Evolutionary conservation across 805 yeast genomes (phyloP).

Genomic region (Candida ipomoeae): DNA sequence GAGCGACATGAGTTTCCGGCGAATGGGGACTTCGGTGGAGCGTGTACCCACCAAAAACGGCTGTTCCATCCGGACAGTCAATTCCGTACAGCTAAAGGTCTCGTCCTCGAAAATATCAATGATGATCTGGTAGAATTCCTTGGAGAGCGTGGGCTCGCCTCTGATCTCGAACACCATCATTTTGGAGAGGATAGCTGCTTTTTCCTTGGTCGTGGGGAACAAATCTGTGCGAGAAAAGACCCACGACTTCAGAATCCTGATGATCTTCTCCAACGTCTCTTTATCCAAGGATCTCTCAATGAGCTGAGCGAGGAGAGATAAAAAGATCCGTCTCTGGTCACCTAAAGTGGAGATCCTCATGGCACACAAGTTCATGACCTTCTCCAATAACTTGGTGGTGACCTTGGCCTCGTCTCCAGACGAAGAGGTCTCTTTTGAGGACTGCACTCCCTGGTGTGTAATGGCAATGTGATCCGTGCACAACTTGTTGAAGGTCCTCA

Average conservation of each 20-base stretch:
- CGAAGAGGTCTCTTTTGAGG: constrained; percentile 25
- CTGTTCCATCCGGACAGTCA: constrained; percentile 93
- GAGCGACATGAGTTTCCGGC: constrained; percentile 75
- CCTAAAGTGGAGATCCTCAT: constrained; percentile 82
- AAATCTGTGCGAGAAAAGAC: constrained; percentile 77
- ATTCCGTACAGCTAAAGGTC: constrained; percentile 72
- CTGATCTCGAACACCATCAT: constrained; percentile 90
- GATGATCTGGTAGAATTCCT: constrained; percentile 79
- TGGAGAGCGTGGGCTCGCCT: constrained; percentile 75
- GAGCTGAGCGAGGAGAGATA: constrained; percentile 80
- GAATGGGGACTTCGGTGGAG: constrained; percentile 65
- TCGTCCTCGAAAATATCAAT: constrained; percentile 84
- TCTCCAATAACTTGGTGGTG: constrained; percentile 72
- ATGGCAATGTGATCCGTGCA: constrained; percentile 81
- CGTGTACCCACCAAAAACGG: constrained; percentile 94
- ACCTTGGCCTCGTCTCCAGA: constrained; percentile 72
- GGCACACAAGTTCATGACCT: constrained; percentile 71
- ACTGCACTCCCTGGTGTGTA: constrained; percentile 46
- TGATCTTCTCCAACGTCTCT: constrained; percentile 66
- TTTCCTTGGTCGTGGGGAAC: constrained; percentile 93
- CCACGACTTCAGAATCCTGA: constrained; percentile 81
- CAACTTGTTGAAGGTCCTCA: constrained; percentile 84
- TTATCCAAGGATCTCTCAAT: constrained; percentile 85
- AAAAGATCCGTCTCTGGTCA: constrained; percentile 86
- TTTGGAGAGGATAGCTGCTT: constrained; percentile 87